phyloP scores from a whole-genome alignment of 805 yeast species.

The Brettanomyces sp. region DNA sequence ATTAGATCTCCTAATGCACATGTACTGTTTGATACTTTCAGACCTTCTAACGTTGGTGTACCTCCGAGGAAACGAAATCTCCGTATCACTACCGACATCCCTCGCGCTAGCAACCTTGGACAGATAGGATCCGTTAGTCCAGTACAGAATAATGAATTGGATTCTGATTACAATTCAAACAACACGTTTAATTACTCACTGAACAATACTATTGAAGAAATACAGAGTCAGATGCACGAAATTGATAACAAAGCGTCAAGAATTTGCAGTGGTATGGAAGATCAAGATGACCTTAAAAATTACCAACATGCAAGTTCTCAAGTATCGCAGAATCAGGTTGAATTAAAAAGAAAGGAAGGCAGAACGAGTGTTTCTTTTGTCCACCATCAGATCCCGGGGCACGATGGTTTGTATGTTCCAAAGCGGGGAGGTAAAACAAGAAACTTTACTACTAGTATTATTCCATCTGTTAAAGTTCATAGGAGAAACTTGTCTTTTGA shows the following conservation, averaged over 20 bases:
- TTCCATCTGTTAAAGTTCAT: constrained; percentile 2
- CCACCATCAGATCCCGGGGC: constrained; percentile 6
- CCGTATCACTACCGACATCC: neutral
- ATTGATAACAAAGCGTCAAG: neutral
- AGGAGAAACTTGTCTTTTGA: constrained; percentile 40
- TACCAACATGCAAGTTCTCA: neutral
- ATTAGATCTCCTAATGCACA: no score
- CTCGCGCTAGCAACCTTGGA: neutral
- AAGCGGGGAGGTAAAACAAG: constrained; percentile 2
- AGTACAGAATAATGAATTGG: constrained; percentile 3
- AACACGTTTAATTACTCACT: constrained; percentile 24
- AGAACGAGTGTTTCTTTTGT: neutral
- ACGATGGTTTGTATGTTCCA: neutral
- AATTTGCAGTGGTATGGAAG: neutral
- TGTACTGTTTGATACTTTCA: no score
- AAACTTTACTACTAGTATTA: constrained; percentile 12
- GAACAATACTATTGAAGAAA: constrained; percentile 24
- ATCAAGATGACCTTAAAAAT: neutral
- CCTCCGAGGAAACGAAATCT: no score
- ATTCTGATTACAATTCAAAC: constrained; percentile 23
- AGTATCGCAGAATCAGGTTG: neutral
- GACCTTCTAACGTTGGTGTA: no score
- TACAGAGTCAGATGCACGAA: constrained; percentile 21
- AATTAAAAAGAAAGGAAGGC: no score
- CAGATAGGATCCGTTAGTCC: neutral